A percentile compares a stretch with the other conserved stretches of the same genome.
Conservation (phyloP, 192 early-diverging fungal genomes). For the Podila horticola region DNA sequence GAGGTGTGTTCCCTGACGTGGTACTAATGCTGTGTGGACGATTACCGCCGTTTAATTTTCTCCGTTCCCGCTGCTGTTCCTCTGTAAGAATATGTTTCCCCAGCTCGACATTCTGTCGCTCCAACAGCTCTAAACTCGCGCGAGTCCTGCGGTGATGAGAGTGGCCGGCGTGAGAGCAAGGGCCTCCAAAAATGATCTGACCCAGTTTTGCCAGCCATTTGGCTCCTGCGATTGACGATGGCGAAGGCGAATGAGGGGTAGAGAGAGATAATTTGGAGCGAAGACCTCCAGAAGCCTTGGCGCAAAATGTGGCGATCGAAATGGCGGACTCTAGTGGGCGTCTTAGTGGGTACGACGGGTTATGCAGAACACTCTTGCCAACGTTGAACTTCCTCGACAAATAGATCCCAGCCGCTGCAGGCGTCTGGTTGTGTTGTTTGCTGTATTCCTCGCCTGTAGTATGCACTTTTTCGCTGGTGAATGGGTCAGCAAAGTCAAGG, state of each 20-base stretch:
- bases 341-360: neutral
- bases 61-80: neutral
- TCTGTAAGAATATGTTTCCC: constrained; percentile 7
- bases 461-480: constrained; percentile 29
- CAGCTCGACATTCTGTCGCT: constrained; percentile 8
- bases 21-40: neutral
- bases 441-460: constrained; percentile 25
- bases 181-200: constrained; percentile 36
- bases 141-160: constrained; percentile 24
- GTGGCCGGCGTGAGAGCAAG: constrained; percentile 22
- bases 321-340: constrained; percentile 9
- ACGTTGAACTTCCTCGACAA: constrained; percentile 24
- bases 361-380: constrained; percentile 29
- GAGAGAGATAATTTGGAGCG: neutral
- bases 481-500: constrained; percentile 26
- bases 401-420: constrained; percentile 11
- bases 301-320: constrained; percentile 28
- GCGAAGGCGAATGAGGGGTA: neutral
- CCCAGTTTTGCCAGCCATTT: constrained; percentile 33
- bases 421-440: neutral
- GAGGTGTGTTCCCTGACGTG: neutral
- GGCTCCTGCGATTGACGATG: constrained; percentile 13
- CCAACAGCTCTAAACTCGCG: constrained; percentile 4
- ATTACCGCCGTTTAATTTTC: neutral
- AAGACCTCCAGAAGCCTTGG: constrained; percentile 12